A percentile compares a stretch with the other conserved stretches of the same genome.
Conservation (phyloP, 1,284 basidiomycete species). For the Puccinia polysora region DNA sequence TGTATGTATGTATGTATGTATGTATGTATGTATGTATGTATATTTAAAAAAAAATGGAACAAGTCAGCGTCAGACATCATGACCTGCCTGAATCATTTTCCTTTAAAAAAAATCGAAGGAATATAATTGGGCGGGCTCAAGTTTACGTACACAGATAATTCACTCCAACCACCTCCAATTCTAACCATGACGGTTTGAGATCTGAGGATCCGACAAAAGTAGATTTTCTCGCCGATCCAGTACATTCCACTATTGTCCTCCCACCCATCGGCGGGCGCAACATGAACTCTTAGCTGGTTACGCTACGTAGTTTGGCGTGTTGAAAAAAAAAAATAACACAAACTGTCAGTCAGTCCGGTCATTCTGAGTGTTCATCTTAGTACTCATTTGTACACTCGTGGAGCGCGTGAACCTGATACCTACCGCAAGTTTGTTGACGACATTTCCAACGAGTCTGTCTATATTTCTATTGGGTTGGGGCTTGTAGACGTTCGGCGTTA, state of each 20-base stretch:
- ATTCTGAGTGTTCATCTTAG: too few relatives aligned
- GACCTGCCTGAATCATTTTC: neutral
- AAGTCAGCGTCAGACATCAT: neutral
- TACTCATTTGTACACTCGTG: too few relatives aligned
- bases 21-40: too few relatives aligned
- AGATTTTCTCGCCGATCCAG: constrained; percentile 42
- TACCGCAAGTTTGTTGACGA: constrained; percentile 36
- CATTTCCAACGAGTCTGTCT: constrained; percentile 38
- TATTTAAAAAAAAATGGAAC: too few relatives aligned
- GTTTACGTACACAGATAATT: constrained; percentile 48
- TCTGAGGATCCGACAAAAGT: constrained; percentile 47
- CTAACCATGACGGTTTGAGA: constrained; percentile 52
- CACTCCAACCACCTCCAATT: constrained; percentile 53
- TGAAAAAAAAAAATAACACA: neutral
- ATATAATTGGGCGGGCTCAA: neutral
- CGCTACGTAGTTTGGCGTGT: neutral
- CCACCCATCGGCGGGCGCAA: constrained; percentile 37
- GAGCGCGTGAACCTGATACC: neutral
- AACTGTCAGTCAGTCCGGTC: too few relatives aligned
- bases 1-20: too few relatives aligned
- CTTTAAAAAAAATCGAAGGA: neutral
- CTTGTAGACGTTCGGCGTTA: constrained; percentile 9
- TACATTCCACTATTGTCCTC: constrained; percentile 44
- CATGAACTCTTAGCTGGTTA: constrained; percentile 28
- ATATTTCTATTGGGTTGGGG: constrained; percentile 41